Evolutionary conservation across 257 asterid species (phyloP).

Genomic region (Mentha longifolia): DNA sequence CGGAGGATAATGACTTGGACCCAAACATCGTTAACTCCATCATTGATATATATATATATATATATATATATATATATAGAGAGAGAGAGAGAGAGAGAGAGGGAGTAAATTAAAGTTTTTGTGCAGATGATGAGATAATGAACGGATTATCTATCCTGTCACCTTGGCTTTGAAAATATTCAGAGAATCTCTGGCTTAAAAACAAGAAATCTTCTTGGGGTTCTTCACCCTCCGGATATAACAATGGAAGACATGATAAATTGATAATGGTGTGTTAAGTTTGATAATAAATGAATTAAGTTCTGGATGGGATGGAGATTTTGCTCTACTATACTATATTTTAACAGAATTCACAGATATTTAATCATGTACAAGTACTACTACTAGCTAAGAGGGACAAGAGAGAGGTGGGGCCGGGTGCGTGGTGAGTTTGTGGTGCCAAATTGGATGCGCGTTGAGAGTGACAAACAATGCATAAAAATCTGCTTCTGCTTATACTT

Average conservation of each 20-base stretch:
- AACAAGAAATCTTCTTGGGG: constrained; percentile 54
- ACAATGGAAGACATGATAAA: constrained; percentile 31
- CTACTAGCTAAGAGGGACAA: too few relatives aligned
- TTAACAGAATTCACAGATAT: too few relatives aligned
- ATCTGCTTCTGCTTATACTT: neutral
- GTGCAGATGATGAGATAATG: too few relatives aligned
- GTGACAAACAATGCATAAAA: constrained; percentile 27
- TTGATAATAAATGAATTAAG: too few relatives aligned
- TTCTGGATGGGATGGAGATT: too few relatives aligned
- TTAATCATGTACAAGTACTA: too few relatives aligned
- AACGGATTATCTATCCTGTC: neutral
- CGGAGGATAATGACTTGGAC: constrained; percentile 44
- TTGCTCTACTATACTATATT: too few relatives aligned
- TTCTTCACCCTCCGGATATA: constrained; percentile 46
- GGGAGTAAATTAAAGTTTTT: too few relatives aligned
- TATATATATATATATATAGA: too few relatives aligned
- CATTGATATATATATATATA: too few relatives aligned
- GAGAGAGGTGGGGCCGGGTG: constrained; percentile 19
- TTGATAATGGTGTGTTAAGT: too few relatives aligned
- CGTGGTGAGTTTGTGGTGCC: constrained; percentile 16
- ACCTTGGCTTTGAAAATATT: constrained; percentile 26
- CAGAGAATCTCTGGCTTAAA: constrained; percentile 34
- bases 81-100: too few relatives aligned
- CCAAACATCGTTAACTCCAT: constrained; percentile 54
- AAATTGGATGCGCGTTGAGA: constrained; percentile 32